Evolutionary conservation across 352 stramenopile genomes (phyloP).

Genomic region (Pythium scleroteichum): DNA sequence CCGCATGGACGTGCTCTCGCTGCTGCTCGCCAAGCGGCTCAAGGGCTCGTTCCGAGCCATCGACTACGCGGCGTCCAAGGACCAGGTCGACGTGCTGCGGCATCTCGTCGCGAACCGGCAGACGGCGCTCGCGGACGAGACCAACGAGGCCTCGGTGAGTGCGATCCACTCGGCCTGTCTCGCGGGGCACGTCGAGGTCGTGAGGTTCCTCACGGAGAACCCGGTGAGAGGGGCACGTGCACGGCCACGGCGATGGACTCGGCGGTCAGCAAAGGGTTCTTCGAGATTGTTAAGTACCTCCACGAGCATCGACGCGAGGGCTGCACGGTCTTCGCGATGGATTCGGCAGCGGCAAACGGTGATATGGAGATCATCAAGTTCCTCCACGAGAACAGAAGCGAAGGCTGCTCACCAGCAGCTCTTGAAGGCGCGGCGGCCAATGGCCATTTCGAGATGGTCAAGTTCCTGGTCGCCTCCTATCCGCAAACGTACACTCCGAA

Average conservation of each 20-base stretch:
- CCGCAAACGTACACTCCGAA: constrained; percentile 11
- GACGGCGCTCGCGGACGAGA: background rate
- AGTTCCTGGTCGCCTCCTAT: constrained; percentile 41
- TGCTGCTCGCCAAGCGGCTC: constrained; percentile 9
- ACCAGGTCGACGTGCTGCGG: constrained; percentile 33
- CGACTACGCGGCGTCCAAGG: constrained; percentile 32
- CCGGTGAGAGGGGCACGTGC: constrained; percentile 29
- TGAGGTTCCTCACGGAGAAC: constrained; percentile 25
- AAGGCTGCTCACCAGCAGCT: constrained; percentile 21
- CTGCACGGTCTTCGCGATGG: constrained; percentile 35
- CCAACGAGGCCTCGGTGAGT: constrained; percentile 4
- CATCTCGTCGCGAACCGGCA: constrained; percentile 13
- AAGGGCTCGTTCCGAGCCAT: constrained; percentile 18
- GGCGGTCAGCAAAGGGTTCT: constrained; percentile 26
- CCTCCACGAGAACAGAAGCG: constrained; percentile 9
- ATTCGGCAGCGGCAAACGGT: constrained; percentile 29
- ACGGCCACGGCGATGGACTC: constrained; percentile 40
- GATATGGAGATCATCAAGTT: constrained; percentile 17
- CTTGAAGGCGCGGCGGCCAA: constrained; percentile 32
- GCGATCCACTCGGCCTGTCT: constrained; percentile 19
- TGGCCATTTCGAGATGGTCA: constrained; percentile 37
- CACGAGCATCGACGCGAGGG: constrained; percentile 31
- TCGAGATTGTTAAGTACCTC: constrained; percentile 35
- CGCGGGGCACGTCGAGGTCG: constrained; percentile 21
- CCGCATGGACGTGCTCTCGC: constrained; percentile 14